Conservation (phyloP, 108 stramenopile genomes). For the Discostella pseudostelligera region DNA sequence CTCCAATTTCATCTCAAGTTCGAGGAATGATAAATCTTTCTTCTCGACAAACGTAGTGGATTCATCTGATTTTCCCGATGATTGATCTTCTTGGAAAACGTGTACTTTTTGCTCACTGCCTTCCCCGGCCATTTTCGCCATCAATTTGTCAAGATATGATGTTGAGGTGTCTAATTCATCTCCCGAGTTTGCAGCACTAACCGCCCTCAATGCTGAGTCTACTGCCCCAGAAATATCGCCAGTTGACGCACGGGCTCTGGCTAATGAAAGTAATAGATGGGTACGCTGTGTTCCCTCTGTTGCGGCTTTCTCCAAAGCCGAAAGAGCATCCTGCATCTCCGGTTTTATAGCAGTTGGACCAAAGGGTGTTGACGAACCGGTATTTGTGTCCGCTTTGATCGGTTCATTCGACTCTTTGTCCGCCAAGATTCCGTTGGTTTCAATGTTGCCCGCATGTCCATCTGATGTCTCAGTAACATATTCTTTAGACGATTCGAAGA, state of each 20-base stretch:
- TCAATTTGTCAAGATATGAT: constrained; percentile 38
- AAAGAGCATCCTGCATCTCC: constrained; percentile 37
- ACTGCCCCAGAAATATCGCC: constrained; percentile 47
- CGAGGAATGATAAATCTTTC: constrained; percentile 23
- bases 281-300: constrained; percentile 17
- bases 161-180: constrained; percentile 36
- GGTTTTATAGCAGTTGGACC: constrained; percentile 6
- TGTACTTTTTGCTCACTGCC: neutral
- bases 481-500: neutral
- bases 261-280: constrained; percentile 35
- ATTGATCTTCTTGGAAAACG: neutral
- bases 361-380: neutral
- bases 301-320: constrained; percentile 38
- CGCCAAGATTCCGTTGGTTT: too few species aligned
- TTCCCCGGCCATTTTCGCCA: constrained; percentile 27
- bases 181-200: constrained; percentile 12
- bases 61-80: neutral
- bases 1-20: constrained; percentile 42
- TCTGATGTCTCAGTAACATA: too few species aligned
- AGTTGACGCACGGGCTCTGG: constrained; percentile 34
- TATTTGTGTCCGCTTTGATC: constrained; percentile 1
- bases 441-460: neutral
- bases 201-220: constrained; percentile 34
- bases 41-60: neutral
- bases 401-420: neutral